Base-by-base conservation (phyloP, 495 filamentous ascomycete species). In the Cudoniella acicularis region DNA sequence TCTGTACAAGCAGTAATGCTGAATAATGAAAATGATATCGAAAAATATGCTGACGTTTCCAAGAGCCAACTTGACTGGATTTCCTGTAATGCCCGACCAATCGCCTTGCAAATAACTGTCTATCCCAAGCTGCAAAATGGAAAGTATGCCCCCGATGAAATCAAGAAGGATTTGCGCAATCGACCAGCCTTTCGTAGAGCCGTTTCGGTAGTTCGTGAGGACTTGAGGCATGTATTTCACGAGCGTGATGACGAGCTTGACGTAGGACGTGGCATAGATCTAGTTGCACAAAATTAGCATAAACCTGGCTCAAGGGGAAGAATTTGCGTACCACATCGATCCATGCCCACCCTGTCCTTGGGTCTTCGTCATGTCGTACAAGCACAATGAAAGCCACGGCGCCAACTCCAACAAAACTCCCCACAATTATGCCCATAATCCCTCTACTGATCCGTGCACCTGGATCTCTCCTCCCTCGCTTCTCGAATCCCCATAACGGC, bases 201-300 rank as follows among this genome's bases (percentile, higher is more conserved):
- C 78, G 50, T 90, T 88, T 67, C 83, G 79, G 65, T 88, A 92
- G 74, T 98, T 98, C 60, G 87, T 76, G 61, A 83, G 77, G 10
- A 86, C 86, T 73, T 98, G 94, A 11, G 94, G 95, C 40, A 88
- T 81, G 72, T 98, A 98, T 70, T 98, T 98, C 64, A 96, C 77
- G 3, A 96, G 67, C 0, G 91, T 96, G 46, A 96, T 82, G 21
- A 92, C 64, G n/a, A 98, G 76, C 71, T 98, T 98, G 70, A 94
- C 79, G 65, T 91, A 96, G 17, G 87, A 87, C 21, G 94, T 72
- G 13, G 83, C 78, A 72, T 97, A 97, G 45, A 95, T 78, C 88
- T 89, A 59, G 13, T 54, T 54, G 16, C 51, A 54, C 25, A 68
- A 55, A 79, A 46, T 21, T 46, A 46, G 11, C 17, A 17, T 47